Evolutionary conservation across 805 yeast genomes (phyloP).

Genomic region (Scheffersomyces ergatensis): DNA sequence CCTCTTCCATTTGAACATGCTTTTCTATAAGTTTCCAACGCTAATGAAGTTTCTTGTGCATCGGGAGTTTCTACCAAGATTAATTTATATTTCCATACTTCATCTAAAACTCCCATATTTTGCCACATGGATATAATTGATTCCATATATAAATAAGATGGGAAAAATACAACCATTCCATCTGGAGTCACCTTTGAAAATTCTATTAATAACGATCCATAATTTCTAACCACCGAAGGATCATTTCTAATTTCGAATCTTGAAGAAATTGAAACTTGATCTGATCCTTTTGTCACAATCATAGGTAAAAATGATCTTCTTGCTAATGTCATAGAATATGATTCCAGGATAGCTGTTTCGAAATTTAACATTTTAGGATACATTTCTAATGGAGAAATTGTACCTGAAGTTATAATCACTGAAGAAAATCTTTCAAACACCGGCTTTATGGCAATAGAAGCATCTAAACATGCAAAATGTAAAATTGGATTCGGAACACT

Average conservation of each 20-base stretch:
- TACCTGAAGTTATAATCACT: conserved; percentile 94
- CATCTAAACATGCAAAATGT: conserved; percentile 92
- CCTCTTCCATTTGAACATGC: conserved; percentile 98
- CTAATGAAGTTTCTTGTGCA: conserved; percentile 96
- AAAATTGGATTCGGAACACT: conserved; percentile 96
- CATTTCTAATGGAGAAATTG: conserved; percentile 98
- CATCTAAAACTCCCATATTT: conserved; percentile 95
- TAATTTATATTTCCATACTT: conserved; percentile 96
- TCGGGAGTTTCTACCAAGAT: conserved; percentile 98
- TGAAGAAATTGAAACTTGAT: conserved; percentile 95
- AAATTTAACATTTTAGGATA: conserved; percentile 95
- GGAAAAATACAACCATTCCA: conserved; percentile 97
- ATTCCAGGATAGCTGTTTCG: conserved; percentile 89
- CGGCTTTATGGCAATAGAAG: conserved; percentile 96
- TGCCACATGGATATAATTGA: conserved; percentile 99
- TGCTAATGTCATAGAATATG: conserved; percentile 93
- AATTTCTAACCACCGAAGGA: conserved; percentile 95
- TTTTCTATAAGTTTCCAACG: conserved; percentile 89
- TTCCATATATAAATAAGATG: conserved; percentile 96
- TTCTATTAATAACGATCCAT: conserved; percentile 89
- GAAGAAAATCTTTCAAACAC: conserved; percentile 91
- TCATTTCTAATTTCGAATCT: conserved; percentile 96
- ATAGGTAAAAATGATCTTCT: conserved; percentile 90
- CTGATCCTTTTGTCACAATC: conserved; percentile 96
- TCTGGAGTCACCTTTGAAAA: conserved; percentile 96